phyloP scores from a whole-genome alignment of 805 yeast species.

The Kluyveromyces starmeri region DNA sequence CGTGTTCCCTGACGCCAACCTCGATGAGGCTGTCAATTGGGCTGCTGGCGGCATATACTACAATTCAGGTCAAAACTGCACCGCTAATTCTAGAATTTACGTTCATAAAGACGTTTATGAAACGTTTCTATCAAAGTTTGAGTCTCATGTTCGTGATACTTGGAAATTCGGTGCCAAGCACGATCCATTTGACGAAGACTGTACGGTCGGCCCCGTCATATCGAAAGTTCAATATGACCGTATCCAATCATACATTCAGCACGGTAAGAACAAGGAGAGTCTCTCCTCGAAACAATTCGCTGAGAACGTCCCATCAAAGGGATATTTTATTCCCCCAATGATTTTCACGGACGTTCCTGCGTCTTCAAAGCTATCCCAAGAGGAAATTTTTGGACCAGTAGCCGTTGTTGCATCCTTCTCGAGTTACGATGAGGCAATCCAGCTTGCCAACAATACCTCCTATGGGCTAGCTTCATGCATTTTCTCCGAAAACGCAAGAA shows the following conservation, averaged over 20 bases:
- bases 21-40: conserved; percentile 37
- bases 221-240: conserved; percentile 38
- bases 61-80: conserved; percentile 53
- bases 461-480: conserved; percentile 42
- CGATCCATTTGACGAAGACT: conserved; percentile 33
- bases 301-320: conserved; percentile 14
- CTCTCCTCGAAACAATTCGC: conserved; percentile 34
- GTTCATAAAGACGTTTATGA: conserved; percentile 44
- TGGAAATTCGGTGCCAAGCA: conserved; percentile 54
- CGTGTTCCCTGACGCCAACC: conserved; percentile 35
- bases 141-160: conserved; percentile 27
- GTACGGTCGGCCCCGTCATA: conserved; percentile 42
- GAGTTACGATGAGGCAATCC: conserved; percentile 33
- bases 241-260: conserved; percentile 35
- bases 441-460: conserved; percentile 32
- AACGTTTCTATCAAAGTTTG: conserved; percentile 35
- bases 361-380: conserved; percentile 31
- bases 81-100: conserved; percentile 49
- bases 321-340: conserved; percentile 35
- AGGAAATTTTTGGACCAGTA: conserved; percentile 41
- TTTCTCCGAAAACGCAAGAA: conserved; percentile 56
- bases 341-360: conserved; percentile 33
- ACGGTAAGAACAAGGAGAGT: conserved; percentile 36
- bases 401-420: conserved; percentile 31
- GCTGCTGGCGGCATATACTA: conserved; percentile 42